A percentile compares a stretch with the other conserved stretches of the same genome.
Conservation (phyloP, 768 basidiomycete species). For the Fistulinella prunicolor region DNA sequence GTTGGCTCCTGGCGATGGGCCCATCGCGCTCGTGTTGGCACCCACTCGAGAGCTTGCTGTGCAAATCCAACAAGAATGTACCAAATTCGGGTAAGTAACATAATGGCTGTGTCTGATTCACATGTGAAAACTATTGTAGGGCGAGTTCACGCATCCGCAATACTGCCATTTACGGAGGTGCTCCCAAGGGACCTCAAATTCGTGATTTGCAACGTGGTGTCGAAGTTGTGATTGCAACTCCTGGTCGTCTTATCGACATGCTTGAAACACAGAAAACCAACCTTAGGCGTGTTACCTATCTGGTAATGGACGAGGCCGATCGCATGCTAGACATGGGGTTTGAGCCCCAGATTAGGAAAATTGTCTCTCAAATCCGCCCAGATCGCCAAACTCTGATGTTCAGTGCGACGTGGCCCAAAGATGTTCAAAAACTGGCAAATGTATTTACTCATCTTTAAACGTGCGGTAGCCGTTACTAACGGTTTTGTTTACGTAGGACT, state of each 20-base stretch:
- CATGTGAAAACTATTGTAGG: slow-evolving; percentile 34
- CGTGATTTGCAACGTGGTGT: slow-evolving; percentile 96
- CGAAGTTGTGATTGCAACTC: slow-evolving; percentile 99
- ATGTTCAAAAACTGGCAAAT: slow-evolving; percentile 95
- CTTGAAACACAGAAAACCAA: slow-evolving; percentile 96
- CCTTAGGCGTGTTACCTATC: slow-evolving; percentile 91
- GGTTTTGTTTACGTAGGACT: slow-evolving; percentile 60
- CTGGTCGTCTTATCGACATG: slow-evolving; percentile 99
- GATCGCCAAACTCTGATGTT: slow-evolving; percentile 99
- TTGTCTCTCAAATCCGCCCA: slow-evolving; percentile 94
- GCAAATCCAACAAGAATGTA: slow-evolving; percentile 98
- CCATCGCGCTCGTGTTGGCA: slow-evolving; percentile 93
- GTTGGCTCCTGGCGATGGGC: slow-evolving; percentile 90
- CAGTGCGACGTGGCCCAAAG: slow-evolving; percentile 99
- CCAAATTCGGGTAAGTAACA: slow-evolving; percentile 85
- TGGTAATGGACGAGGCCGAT: slow-evolving; percentile 99
- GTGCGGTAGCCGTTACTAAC: not conserved
- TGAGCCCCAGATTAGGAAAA: slow-evolving; percentile 99
- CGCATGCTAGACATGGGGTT: slow-evolving; percentile 99
- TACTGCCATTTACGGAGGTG: slow-evolving; percentile 98
- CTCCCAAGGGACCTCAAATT: slow-evolving; percentile 97
- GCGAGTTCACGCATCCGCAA: slow-evolving; percentile 95
- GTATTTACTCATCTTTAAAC: slow-evolving; percentile 37
- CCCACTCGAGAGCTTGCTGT: slow-evolving; percentile 98
- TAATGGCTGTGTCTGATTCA: not conserved